These are phyloP conservation scores for Euphrasia confusa DNA, from an alignment of 257 asterid genomes.

Conservation along the genomic window DNA sequence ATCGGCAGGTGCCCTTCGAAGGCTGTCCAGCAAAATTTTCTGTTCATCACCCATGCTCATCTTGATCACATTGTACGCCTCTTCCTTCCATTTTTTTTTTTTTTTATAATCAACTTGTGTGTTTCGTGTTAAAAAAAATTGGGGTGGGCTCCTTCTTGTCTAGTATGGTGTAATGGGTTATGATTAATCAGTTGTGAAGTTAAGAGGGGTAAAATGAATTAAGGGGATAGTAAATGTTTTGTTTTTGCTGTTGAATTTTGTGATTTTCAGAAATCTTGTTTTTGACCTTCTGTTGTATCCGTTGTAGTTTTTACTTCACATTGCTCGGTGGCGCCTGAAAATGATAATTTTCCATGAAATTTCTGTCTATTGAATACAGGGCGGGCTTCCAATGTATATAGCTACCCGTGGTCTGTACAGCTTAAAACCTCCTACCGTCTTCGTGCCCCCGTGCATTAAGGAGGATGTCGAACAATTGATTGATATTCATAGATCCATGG, in stretches of 20 bases:
- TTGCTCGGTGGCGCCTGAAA: conserved; percentile 16
- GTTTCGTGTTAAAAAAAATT: background rate
- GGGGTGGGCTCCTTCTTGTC: background rate
- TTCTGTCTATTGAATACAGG: conserved; percentile 45
- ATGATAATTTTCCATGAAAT: conserved; percentile 9
- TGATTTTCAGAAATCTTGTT: no score
- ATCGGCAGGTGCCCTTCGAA: conserved; percentile 92
- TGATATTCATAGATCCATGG: conserved; percentile 75
- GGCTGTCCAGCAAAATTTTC: conserved; percentile 84
- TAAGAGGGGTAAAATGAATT: background rate
- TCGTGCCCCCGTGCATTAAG: conserved; percentile 83
- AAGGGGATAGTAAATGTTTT: background rate
- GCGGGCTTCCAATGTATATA: conserved; percentile 96
- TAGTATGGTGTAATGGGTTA: background rate
- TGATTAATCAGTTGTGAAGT: background rate
- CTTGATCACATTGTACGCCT: conserved; percentile 89
- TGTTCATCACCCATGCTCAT: conserved; percentile 96
- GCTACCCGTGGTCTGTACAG: conserved; percentile 89
- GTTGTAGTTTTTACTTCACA: background rate
- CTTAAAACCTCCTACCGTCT: conserved; percentile 84
- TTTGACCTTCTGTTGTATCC: background rate
- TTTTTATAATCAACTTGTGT: background rate
- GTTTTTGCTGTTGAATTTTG: background rate
- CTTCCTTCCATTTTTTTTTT: background rate
- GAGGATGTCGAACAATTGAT: conserved; percentile 76